Base-by-base conservation (phyloP, 2,329 filamentous ascomycete species). In the Colletotrichum liriopes region DNA sequence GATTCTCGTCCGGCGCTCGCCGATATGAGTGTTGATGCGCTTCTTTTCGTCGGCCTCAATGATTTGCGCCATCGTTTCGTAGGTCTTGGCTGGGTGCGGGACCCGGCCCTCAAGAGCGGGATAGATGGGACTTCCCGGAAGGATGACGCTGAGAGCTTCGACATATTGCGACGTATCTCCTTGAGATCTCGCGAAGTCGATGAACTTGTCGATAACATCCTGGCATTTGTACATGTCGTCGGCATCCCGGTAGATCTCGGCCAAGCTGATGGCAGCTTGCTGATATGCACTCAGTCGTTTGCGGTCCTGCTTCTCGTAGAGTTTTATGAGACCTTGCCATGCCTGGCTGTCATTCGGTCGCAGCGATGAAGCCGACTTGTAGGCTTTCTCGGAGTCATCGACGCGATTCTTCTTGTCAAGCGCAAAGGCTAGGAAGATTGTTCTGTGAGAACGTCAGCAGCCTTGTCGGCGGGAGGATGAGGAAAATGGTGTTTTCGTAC, bases 21-120 rank as follows among this genome's bases (percentile, higher is more conserved):
- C 94, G 75, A 99, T 97, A 71, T 98, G 90, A 5, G 90, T 93
- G 79, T 98, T 98, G 80, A 98, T 96, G 41, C 91, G 92, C 79
- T 96, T 93, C 79, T 93, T 95, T 82, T 99, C 96, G 73, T 96
- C 94, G 1, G 90, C 85, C 79, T 98, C 96, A 3, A 94, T 88
- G 26, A 97, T 93, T 76, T 96, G 92, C 18, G 94, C 93, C 66
- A 98, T 91, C 43, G 90, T 92, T 76, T 92, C 92, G 81, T 97
- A 98, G 0, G 94, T 97, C 71, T 91, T 89, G 12, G 92, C 90
- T 0, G 96, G 95, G 75, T 93, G 91, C 2, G 93, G 93, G 4
- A 98, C 85, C 4, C 94, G 90, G 7, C 95, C 96, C 84, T 98
- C 94, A 5, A 99, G 89, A 68, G 91, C 92, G 3, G 90, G 84